These are phyloP conservation scores for Cochliopodium minus DNA, from an alignment of 208 protist species.

Conservation along the genomic window DNA sequence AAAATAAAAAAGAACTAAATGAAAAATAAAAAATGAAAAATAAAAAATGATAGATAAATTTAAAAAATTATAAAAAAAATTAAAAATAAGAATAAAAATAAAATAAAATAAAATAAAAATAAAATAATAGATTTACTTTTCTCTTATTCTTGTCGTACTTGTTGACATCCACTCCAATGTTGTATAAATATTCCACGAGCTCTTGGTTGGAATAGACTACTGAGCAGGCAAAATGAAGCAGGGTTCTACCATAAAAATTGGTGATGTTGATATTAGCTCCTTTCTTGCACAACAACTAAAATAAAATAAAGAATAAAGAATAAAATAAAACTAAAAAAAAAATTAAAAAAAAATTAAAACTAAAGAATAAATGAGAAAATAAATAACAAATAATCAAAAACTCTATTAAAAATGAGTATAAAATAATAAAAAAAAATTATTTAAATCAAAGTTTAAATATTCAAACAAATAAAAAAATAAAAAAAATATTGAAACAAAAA, in stretches of 20 bases:
- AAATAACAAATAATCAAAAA: constrained; percentile 7
- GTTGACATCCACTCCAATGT: too few species aligned
- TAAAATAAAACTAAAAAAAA: constrained; percentile 8
- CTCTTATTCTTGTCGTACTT: too few species aligned
- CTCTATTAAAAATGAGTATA: constrained; percentile 7
- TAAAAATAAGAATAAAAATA: constrained; percentile 21
- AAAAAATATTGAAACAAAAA: constrained; percentile 9
- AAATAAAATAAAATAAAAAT: constrained; percentile 12
- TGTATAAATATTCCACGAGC: too few species aligned
- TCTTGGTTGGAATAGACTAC: too few species aligned
- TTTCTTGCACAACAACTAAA: too few species aligned
- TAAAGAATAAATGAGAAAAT: constrained; percentile 19
- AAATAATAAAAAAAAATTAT: constrained; percentile 10
- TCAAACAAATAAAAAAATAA: constrained; percentile 8
- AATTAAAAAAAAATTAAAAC: constrained; percentile 15
- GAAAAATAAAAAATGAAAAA: constrained; percentile 19
- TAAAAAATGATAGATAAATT: constrained; percentile 19
- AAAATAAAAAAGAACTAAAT: constrained; percentile 12
- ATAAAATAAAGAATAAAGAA: constrained; percentile 16
- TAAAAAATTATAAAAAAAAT: constrained; percentile 14
- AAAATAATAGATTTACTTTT: constrained; percentile 13
- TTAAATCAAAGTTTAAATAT: constrained; percentile 4
- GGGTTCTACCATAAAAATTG: constrained; percentile 9
- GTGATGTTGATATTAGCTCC: too few species aligned
- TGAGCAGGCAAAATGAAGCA: constrained; percentile 6